These are phyloP conservation scores for Verticillium tricorpus DNA, from an alignment of 2,329 filamentous ascomycete genomes.

Conservation along the genomic window DNA sequence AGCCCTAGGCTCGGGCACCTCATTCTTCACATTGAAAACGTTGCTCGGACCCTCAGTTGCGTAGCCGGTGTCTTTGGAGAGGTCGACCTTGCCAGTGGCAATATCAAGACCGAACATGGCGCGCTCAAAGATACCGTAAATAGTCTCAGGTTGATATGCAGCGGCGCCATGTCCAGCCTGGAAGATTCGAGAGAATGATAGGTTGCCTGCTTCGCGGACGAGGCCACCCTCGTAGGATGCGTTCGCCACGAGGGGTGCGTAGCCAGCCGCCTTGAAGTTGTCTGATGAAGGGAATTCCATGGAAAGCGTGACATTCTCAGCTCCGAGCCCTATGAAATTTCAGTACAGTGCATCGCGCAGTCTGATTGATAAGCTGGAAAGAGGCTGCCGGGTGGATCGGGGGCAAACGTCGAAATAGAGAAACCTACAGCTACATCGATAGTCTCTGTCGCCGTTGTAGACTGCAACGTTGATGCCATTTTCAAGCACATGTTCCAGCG, in stretches of 20 bases:
- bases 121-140: conserved; percentile 43
- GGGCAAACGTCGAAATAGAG: not conserved
- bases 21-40: conserved; percentile 43
- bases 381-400: no score
- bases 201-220: conserved; percentile 62
- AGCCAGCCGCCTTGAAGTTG: conserved; percentile 56
- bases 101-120: conserved; percentile 42
- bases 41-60: conserved; percentile 21
- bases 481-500: conserved; percentile 44
- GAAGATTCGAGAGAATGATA: conserved; percentile 53
- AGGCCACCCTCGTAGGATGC: conserved; percentile 55
- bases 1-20: conserved; percentile 37
- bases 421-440: conserved; percentile 36
- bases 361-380: no score
- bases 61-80: conserved; percentile 13
- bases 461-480: conserved; percentile 49
- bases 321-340: conserved; percentile 36
- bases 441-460: conserved; percentile 54
- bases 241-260: conserved; percentile 58
- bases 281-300: conserved; percentile 59
- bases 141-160: conserved; percentile 41
- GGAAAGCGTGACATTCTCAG: conserved; percentile 40
- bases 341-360: no score
- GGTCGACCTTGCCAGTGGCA: conserved; percentile 33
- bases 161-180: conserved; percentile 51